Conservation (phyloP, 352 stramenopile genomes). For the Pythium folliculosum region DNA sequence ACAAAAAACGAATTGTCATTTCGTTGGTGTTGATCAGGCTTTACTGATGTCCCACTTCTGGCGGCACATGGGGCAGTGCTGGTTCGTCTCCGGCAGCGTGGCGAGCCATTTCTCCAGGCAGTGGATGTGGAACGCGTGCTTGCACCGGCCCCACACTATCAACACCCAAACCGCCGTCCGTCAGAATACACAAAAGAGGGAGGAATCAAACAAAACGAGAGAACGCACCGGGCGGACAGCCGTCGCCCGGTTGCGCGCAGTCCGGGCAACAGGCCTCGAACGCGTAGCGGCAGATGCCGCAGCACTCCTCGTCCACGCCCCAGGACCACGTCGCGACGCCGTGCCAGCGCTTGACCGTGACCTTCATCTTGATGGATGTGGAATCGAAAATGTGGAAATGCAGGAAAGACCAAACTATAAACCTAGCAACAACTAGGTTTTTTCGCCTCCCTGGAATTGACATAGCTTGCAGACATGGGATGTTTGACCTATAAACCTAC, state of each 20-base stretch:
- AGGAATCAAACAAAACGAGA: not conserved
- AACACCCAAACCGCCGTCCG: not conserved
- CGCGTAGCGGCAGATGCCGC: conserved; percentile 83
- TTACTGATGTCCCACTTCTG: conserved; percentile 84
- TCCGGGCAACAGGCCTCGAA: conserved; percentile 86
- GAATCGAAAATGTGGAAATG: not conserved
- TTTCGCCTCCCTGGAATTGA: no score
- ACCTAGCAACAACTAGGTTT: not conserved
- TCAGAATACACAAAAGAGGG: not conserved
- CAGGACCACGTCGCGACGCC: conserved; percentile 90
- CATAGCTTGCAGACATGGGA: no score
- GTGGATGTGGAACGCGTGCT: conserved; percentile 93
- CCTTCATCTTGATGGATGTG: conserved; percentile 54
- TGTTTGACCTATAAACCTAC: not conserved
- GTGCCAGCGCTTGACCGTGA: conserved; percentile 86
- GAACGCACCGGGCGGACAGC: conserved; percentile 75
- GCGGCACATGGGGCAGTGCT: conserved; percentile 90
- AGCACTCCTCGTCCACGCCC: conserved; percentile 92
- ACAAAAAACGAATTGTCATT: not conserved
- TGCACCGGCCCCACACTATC: conserved; percentile 86
- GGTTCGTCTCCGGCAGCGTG: conserved; percentile 72
- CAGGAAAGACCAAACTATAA: not conserved
- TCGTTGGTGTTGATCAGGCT: conserved; percentile 32
- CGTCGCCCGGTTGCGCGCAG: conserved; percentile 73
- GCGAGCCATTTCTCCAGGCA: conserved; percentile 94